Evolutionary conservation across 1,284 basidiomycete genomes (phyloP), one percentile per base, ranked within the genome.

Genomic region (Leccinum glutinopallens): DNA sequence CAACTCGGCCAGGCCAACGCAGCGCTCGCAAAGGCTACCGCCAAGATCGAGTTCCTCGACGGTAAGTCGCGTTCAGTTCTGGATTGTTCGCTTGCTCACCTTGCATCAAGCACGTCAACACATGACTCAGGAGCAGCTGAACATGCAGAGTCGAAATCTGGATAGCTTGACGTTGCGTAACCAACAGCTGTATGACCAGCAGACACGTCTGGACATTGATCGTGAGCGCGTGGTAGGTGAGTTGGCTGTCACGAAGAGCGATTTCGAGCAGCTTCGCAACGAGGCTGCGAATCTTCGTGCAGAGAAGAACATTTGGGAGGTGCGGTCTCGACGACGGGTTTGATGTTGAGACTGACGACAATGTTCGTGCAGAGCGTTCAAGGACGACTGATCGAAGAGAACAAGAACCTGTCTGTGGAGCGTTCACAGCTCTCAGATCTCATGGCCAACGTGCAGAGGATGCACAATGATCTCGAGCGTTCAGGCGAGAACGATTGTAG

Each of bases 291-390:
- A 92, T 71, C 83, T 97, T 37, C 87, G 90, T 35, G 94, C 94
- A 0, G 96, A 98, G 83, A 95, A 94, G 81, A 91, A 90, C 72
- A 91, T 96, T 54, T 94, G 91, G 91, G 92, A 93, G 87, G 93
- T 92, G 61, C 59, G 87, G 17, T 37, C 25, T 37, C 43, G 43
- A 46, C n/a, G n/a, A 10, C 43, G 43, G 17, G 43, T n/a, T n/a
- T n/a, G 43, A n/a, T 46, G 8, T n/a, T n/a, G 37, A 64, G 17
- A 61, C 60, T 66, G 41, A 68, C 46, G 51, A 63, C 37, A 8
- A 25, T 51, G 6, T 55, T 46, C 53, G 62, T 25, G n/a, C 63
- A 91, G 93, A 87, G 86, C 67, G 84, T 91, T 15, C 92, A 96
- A 83, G 74, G 72, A 49, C 88, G 94, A 15, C 81, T 98, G 19